Conservation (phyloP, 208 protist genomes). For the Leishmania aethiopica region DNA sequence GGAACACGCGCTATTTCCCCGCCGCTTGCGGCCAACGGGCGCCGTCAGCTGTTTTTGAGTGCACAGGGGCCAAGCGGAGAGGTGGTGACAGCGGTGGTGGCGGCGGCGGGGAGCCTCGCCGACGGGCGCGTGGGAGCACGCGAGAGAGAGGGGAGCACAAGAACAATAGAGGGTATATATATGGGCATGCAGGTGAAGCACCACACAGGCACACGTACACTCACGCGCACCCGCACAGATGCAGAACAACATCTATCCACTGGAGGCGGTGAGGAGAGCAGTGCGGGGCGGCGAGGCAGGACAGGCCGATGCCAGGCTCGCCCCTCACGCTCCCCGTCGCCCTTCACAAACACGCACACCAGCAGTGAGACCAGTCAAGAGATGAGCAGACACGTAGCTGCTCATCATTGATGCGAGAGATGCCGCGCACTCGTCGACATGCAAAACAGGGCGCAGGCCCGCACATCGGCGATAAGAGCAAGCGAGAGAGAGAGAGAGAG, state of each 20-base stretch:
- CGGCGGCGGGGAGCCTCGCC: no score
- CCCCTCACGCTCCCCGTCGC: background rate
- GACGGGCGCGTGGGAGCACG: no score
- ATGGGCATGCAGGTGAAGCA: background rate
- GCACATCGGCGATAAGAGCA: background rate
- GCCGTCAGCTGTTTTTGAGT: background rate
- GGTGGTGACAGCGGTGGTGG: no score
- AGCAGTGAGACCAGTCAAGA: background rate
- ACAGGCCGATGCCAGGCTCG: background rate
- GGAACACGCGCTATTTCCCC: background rate
- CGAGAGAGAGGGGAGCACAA: background rate
- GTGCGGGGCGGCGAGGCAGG: background rate
- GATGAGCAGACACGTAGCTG: background rate
- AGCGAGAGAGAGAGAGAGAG: background rate
- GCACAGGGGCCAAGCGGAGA: background rate
- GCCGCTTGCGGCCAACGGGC: background rate
- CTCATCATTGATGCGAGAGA: background rate
- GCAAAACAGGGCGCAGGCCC: no score
- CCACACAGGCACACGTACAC: background rate
- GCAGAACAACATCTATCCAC: background rate
- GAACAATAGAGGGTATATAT: no score
- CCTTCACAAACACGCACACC: background rate
- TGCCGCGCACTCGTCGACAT: background rate
- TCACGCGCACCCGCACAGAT: background rate
- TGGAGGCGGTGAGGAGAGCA: background rate